These are phyloP conservation scores for Fomitopsis palustris DNA, from an alignment of 1,284 basidiomycete species.

Conservation along the genomic window DNA sequence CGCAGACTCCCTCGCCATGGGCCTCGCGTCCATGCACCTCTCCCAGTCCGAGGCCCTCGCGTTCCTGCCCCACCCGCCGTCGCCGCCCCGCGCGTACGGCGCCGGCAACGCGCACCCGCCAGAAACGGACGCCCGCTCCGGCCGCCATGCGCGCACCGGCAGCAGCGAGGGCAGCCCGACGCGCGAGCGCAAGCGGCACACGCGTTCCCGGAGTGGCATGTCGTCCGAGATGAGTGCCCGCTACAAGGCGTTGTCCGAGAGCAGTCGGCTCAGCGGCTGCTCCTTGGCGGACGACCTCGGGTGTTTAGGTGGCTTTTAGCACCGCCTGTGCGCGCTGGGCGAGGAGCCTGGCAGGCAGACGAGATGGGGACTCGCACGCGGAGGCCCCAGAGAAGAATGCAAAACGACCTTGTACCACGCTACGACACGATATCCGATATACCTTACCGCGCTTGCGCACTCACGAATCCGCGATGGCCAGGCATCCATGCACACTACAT, in stretches of 20 bases:
- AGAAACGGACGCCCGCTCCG: conserved; percentile 4
- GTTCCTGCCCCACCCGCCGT: conserved; percentile 12
- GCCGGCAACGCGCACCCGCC: conserved; percentile 6
- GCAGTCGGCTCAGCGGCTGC: conserved; percentile 6
- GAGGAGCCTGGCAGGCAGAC: neutral
- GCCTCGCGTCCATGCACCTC: conserved; percentile 1
- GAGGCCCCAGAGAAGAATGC: neutral
- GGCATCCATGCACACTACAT: neutral
- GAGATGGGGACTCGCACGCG: neutral
- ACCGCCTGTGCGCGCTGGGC: neutral
- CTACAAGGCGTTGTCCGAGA: conserved; percentile 9
- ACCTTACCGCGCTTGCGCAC: neutral
- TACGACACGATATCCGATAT: neutral
- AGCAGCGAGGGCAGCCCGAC: neutral
- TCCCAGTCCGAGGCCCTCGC: conserved; percentile 5
- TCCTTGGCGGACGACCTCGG: conserved; percentile 3
- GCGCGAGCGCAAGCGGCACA: conserved; percentile 2
- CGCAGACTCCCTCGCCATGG: conserved; percentile 1
- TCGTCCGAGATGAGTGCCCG: conserved; percentile 1
- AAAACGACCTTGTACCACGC: conserved; percentile 1
- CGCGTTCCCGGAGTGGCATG: neutral
- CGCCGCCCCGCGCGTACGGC: conserved; percentile 1
- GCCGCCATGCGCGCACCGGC: neutral
- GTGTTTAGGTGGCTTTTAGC: conserved; percentile 8
- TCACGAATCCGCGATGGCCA: neutral